Evolutionary conservation across 2,329 filamentous ascomycete genomes (phyloP).

Genomic region (Aspergillaceae sp.): DNA sequence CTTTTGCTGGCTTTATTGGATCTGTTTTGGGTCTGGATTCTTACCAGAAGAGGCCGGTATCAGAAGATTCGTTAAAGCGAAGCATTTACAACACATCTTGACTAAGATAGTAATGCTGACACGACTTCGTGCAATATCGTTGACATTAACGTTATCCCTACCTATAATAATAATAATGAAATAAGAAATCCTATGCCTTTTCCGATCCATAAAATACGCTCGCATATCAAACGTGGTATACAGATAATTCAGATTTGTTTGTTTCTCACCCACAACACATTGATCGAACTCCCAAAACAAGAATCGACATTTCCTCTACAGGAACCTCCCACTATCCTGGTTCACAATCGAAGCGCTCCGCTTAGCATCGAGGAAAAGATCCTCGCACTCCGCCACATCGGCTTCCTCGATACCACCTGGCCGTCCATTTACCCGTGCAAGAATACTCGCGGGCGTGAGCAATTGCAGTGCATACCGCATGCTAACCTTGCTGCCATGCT

Average conservation of each 20-base stretch:
- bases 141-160: slow-evolving; percentile 12
- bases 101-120: neutral
- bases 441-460: slow-evolving; percentile 79
- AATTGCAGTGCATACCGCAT: slow-evolving; percentile 89
- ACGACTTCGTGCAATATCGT: slow-evolving; percentile 1
- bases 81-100: too few species aligned
- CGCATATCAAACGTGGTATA: slow-evolving; percentile 14
- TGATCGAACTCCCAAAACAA: neutral
- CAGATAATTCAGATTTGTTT: slow-evolving; percentile 7
- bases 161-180: neutral
- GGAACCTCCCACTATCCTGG: slow-evolving; percentile 56
- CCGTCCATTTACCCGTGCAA: slow-evolving; percentile 75
- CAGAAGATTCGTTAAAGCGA: neutral
- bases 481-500: slow-evolving; percentile 81
- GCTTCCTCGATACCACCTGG: slow-evolving; percentile 62
- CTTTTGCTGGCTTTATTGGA: neutral
- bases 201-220: slow-evolving; percentile 8
- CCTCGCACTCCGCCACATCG: slow-evolving; percentile 73
- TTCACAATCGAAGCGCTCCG: slow-evolving; percentile 65
- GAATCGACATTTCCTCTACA: slow-evolving; percentile 32
- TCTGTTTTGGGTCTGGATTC: neutral
- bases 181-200: slow-evolving; percentile 7
- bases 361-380: slow-evolving; percentile 73
- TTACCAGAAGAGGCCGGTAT: neutral
- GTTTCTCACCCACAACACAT: neutral